These are phyloP conservation scores for Penicillium glabrum DNA, from an alignment of 2,329 filamentous ascomycete species.

Conservation along the genomic window DNA sequence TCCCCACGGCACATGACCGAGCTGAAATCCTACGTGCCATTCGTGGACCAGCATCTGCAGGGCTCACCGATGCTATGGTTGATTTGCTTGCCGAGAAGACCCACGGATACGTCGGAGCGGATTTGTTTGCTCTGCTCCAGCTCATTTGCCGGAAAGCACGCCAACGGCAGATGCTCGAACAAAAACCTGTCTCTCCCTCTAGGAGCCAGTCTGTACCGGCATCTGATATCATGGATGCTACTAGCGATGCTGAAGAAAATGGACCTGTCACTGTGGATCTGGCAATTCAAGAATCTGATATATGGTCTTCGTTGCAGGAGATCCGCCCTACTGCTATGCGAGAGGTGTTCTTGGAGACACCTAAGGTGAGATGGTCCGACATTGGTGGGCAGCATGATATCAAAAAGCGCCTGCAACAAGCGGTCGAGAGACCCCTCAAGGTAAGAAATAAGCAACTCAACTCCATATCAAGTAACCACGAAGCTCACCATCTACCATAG, in stretches of 20 bases:
- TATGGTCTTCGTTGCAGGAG: constrained; percentile 58
- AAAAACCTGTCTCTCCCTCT: background rate
- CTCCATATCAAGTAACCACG: too few species aligned
- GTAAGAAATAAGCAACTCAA: constrained; percentile 26
- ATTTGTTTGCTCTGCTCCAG: constrained; percentile 67
- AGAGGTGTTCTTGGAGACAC: constrained; percentile 84
- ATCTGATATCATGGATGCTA: background rate
- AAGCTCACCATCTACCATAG: constrained; percentile 28
- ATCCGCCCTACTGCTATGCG: constrained; percentile 84
- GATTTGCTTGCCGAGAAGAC: constrained; percentile 69
- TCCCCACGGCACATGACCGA: constrained; percentile 71
- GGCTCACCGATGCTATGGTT: constrained; percentile 54
- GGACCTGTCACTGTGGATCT: constrained; percentile 16
- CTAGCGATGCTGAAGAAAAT: constrained; percentile 1
- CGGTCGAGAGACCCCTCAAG: constrained; percentile 59
- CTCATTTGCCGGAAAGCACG: constrained; percentile 48
- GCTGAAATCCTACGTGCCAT: constrained; percentile 71
- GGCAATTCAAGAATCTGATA: constrained; percentile 35
- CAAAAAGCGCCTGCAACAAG: constrained; percentile 65
- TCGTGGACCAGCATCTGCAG: constrained; percentile 45
- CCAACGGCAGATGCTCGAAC: constrained; percentile 29
- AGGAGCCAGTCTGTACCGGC: background rate
- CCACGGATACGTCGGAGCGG: constrained; percentile 81
- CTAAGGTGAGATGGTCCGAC: constrained; percentile 80
- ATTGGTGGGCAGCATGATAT: constrained; percentile 82